Evolutionary conservation across 352 stramenopile genomes (phyloP), one percentile per base, ranked within the genome.

Genomic region (Chrysophaeum taylorii): DNA sequence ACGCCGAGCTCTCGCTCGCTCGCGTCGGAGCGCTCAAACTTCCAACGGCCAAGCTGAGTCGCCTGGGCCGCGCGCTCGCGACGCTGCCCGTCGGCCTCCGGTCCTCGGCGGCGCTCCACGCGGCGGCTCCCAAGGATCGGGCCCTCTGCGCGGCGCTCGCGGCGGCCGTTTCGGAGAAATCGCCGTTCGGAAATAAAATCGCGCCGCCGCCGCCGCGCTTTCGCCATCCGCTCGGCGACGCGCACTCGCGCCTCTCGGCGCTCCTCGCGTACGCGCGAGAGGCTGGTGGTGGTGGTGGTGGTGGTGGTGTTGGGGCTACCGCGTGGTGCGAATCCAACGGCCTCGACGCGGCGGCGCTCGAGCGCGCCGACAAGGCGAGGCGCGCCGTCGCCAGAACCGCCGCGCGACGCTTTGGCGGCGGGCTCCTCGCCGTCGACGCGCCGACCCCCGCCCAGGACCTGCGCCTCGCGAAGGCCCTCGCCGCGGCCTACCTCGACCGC

Each of bases 71-170:
- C 36, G 80, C 81, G 36, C 71, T 88, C 35, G 73, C 84, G 35
- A 77, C 82, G 54, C 75, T 89, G 29, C 84, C 84, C 39, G 61
- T 88, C 5, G 82, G 84, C 57, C 80, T 85, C 39, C 75, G 84
- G n/a, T 86, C 82, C 66, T 80, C 76, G 2, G 86, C 87, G 68
- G 87, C 87, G 76, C 78, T 89, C 25, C 70, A 87, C 21, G 81
- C 85, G 27, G 78, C 73, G 31, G 84, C 82, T 0, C 75, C 86
- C 68, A 78, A 77, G 35, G 81, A 82, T 45, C 75, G 18, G 62
- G 82, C 87, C 71, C 85, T 87, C 78, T 79, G 70, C 1, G 86
- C 88, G 69, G 76, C 77, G 21, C 53, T 87, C 29, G 81, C 88
- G 21, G 78, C 82, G 36, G 76, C 78, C 42, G 64, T 87, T 15